Evolutionary conservation across 768 basidiomycete species (phyloP).

Genomic region (Boletus huronensis): DNA sequence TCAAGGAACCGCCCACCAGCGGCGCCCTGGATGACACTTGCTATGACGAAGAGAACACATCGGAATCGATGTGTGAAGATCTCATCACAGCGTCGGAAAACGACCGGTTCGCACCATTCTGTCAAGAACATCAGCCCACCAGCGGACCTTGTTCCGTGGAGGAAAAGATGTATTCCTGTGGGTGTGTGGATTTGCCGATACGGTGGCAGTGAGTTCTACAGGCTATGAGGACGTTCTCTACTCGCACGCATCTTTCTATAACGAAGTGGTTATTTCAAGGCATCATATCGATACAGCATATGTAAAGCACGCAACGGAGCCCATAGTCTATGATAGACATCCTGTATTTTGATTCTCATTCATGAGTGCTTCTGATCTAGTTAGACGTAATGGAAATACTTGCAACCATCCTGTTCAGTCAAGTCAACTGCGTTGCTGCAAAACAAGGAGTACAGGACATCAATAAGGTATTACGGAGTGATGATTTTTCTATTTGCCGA

Average conservation of each 20-base stretch:
- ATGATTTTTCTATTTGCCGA: neutral
- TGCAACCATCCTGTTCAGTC: neutral
- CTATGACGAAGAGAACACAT: constrained; percentile 12
- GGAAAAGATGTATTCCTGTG: constrained; percentile 20
- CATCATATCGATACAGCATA: constrained; percentile 24
- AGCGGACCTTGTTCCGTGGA: constrained; percentile 17
- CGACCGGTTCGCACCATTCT: constrained; percentile 20
- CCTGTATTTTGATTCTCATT: constrained; percentile 19
- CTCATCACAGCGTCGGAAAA: constrained; percentile 4
- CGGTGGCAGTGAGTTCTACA: constrained; percentile 21
- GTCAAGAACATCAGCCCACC: constrained; percentile 10
- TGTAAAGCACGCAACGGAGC: constrained; percentile 22
- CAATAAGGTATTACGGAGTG: constrained; percentile 7
- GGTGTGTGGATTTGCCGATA: constrained; percentile 15
- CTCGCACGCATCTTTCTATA: constrained; percentile 1
- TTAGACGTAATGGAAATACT: neutral
- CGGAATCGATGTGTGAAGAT: constrained; percentile 22
- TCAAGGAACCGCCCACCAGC: constrained; percentile 14
- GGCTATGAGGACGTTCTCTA: neutral
- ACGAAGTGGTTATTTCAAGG: constrained; percentile 16
- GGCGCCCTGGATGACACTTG: constrained; percentile 1
- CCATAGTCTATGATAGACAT: constrained; percentile 18
- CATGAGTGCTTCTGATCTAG: neutral
- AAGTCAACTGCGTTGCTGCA: constrained; percentile 1
- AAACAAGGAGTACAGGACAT: constrained; percentile 10